Evolutionary conservation across 179 eudicot genomes (phyloP).

Genomic region (Gypsophila paniculata): DNA sequence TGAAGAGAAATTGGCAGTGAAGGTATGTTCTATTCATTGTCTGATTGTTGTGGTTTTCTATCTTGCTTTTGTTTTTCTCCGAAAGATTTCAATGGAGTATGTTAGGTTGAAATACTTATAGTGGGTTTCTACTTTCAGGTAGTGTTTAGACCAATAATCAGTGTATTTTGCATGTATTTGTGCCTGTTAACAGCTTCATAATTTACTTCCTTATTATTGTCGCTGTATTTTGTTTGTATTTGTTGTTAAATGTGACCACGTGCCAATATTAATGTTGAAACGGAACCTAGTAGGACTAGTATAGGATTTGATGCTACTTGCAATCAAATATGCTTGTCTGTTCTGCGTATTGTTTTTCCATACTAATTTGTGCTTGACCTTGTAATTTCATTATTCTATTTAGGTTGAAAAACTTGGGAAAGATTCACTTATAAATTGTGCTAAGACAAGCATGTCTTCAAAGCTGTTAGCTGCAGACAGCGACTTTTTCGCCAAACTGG

Average conservation of each 20-base stretch:
- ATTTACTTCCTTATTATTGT: no score
- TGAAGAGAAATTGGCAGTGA: conserved; percentile 76
- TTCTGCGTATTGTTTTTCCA: neutral
- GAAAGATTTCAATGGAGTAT: neutral
- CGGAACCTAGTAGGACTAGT: neutral
- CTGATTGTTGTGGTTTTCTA: neutral
- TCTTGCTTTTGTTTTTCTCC: neutral
- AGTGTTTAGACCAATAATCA: neutral
- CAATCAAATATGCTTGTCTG: neutral
- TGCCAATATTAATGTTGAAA: no score
- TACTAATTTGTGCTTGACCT: neutral
- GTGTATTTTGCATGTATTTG: neutral
- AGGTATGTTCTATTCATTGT: conserved; percentile 37
- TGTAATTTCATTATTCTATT: conserved; percentile 4
- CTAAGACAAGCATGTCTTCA: conserved; percentile 98
- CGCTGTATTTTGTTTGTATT: no score
- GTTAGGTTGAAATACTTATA: neutral
- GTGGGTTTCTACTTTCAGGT: neutral
- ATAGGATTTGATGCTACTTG: neutral
- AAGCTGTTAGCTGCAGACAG: conserved; percentile 77
- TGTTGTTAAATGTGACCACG: no score
- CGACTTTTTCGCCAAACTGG: conserved; percentile 86
- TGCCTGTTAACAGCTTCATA: no score
- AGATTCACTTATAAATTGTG: conserved; percentile 86
- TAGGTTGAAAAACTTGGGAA: conserved; percentile 94